These are phyloP conservation scores for Beauveria australis DNA, from an alignment of 2,329 filamentous ascomycete species.

Conservation along the genomic window DNA sequence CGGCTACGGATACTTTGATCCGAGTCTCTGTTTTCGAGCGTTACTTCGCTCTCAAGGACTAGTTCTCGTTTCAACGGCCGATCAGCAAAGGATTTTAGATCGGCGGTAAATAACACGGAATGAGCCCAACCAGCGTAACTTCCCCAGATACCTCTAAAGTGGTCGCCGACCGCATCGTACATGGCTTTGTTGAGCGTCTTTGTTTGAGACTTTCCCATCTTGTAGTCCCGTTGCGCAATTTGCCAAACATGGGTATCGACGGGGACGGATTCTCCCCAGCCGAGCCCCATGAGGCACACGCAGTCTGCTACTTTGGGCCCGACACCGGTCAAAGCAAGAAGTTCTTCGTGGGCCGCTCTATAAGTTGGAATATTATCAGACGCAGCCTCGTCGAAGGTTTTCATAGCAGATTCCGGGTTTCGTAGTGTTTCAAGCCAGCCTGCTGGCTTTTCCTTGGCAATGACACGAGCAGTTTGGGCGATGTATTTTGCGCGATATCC, in stretches of 20 bases:
- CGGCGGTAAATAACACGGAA: constrained; percentile 90
- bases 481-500: constrained; percentile 94
- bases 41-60: background rate
- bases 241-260: constrained; percentile 99
- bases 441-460: constrained; percentile 57
- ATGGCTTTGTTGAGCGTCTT: constrained; percentile 82
- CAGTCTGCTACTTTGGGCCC: constrained; percentile 97
- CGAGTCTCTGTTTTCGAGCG: background rate
- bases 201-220: constrained; percentile 74
- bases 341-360: constrained; percentile 67
- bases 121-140: constrained; percentile 95
- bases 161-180: constrained; percentile 83
- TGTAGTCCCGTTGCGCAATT: constrained; percentile 93
- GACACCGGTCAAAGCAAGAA: constrained; percentile 76
- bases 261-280: constrained; percentile 91
- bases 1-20: constrained; percentile 14
- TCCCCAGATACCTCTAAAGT: constrained; percentile 86
- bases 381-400: constrained; percentile 28
- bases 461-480: constrained; percentile 69
- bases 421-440: constrained; percentile 72
- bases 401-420: constrained; percentile 63
- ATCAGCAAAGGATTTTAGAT: constrained; percentile 77
- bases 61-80: constrained; percentile 23
- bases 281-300: constrained; percentile 90
- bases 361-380: constrained; percentile 55